Conservation (phyloP, 768 basidiomycete genomes). For the Hygrophorus russula region DNA sequence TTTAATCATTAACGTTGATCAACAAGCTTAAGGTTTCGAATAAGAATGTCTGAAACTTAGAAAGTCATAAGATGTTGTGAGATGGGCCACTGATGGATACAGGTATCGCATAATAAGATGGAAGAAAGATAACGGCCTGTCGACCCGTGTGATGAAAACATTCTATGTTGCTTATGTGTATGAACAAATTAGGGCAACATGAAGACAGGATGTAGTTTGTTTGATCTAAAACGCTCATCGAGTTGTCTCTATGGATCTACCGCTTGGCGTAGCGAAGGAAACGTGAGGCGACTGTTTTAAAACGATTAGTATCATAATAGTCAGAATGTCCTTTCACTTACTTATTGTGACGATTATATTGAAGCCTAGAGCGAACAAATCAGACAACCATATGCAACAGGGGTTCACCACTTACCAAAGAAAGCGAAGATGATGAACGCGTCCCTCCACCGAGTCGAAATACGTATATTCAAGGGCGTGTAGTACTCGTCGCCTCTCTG, state of each 20-base stretch:
- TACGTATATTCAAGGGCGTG: constrained; percentile 54
- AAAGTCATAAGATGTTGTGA: neutral
- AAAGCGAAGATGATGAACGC: constrained; percentile 55
- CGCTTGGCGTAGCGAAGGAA: constrained; percentile 65
- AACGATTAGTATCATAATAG: too few relatives aligned
- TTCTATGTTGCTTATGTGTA: too few relatives aligned
- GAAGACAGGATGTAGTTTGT: too few relatives aligned
- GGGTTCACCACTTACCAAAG: constrained; percentile 27
- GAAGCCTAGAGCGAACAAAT: constrained; percentile 33
- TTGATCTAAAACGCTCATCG: too few relatives aligned
- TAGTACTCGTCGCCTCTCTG: constrained; percentile 60
- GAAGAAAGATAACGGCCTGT: too few relatives aligned
- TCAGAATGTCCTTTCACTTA: constrained; percentile 10
- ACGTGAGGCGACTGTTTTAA: constrained; percentile 45
- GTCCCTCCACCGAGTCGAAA: constrained; percentile 55
- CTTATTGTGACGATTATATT: constrained; percentile 53
- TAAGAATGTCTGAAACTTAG: neutral
- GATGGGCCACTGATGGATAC: too few relatives aligned
- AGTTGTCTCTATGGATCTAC: too few relatives aligned
- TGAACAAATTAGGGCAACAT: too few relatives aligned
- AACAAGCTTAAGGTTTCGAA: constrained; percentile 1
- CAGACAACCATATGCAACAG: neutral
- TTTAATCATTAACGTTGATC: too few relatives aligned
- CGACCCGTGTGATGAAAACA: too few relatives aligned
- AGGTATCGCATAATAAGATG: too few relatives aligned